These are phyloP conservation scores for Calonectria hawksworthii DNA, from an alignment of 2,329 filamentous ascomycete genomes.

Conservation along the genomic window DNA sequence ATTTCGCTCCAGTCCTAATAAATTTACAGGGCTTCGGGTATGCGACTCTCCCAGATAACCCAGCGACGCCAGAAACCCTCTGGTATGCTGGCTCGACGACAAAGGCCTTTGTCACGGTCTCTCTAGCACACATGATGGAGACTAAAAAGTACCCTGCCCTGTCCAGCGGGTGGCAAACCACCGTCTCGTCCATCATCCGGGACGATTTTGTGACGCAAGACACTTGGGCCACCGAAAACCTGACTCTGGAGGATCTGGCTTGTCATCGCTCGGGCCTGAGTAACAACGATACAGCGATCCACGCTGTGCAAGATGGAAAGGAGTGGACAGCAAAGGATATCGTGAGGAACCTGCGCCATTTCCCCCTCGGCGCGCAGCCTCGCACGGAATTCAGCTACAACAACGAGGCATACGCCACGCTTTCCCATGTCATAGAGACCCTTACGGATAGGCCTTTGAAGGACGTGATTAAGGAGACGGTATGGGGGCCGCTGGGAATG, in stretches of 20 bases:
- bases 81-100: neutral
- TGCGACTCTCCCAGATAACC: neutral
- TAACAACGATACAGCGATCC: neutral
- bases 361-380: neutral
- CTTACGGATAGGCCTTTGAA: neutral
- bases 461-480: neutral
- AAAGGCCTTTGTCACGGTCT: neutral
- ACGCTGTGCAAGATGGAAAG: neutral
- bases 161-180: neutral
- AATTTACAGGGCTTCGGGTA: neutral
- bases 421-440: neutral
- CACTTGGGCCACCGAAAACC: neutral
- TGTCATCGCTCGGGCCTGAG: neutral
- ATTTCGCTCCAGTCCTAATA: neutral
- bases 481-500: neutral
- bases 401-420: neutral
- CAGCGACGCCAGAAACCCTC: neutral
- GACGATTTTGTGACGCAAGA: conserved; percentile 6
- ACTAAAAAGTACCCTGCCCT: neutral
- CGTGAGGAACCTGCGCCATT: neutral
- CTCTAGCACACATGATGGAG: neutral
- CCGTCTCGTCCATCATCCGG: neutral
- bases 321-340: neutral
- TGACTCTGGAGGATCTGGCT: neutral
- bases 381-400: neutral